Percentiles rank a stretch among this genome's conserved stretches.
Conservation (phyloP, 805 yeast species). For the Blastobotrys chiropterorum region DNA sequence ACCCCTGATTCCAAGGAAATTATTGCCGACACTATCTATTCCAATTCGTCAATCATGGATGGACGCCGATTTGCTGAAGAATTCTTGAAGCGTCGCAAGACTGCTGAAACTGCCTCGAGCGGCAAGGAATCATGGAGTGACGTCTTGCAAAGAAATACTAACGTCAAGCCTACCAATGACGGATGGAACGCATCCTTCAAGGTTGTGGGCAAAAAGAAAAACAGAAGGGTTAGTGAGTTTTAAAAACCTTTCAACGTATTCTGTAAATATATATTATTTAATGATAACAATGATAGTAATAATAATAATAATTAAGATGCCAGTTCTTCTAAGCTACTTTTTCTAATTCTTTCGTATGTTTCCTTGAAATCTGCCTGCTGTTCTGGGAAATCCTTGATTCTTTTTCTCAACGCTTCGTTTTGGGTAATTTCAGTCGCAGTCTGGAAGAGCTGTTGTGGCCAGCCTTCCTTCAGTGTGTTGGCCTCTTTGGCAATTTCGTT, state of each 20-base stretch:
- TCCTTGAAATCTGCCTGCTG: constrained; percentile 20
- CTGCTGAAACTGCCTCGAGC: constrained; percentile 45
- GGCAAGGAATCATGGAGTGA: constrained; percentile 59
- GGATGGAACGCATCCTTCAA: constrained; percentile 43
- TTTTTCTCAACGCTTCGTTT: constrained; percentile 83
- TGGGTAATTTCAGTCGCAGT: constrained; percentile 84
- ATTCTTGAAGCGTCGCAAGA: constrained; percentile 69
- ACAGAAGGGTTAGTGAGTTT: constrained; percentile 25
- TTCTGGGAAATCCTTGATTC: constrained; percentile 37
- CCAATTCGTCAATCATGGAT: constrained; percentile 84
- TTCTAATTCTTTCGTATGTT: constrained; percentile 14
- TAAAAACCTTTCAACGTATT: not conserved
- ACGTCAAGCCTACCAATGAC: constrained; percentile 22
- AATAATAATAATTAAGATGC: not conserved
- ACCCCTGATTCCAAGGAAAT: constrained; percentile 71
- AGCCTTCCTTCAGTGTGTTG: constrained; percentile 63
- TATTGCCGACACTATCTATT: constrained; percentile 86
- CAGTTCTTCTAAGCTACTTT: constrained; percentile 13
- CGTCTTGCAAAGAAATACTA: constrained; percentile 44
- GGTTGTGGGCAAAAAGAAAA: constrained; percentile 59
- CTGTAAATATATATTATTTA: constrained; percentile 2
- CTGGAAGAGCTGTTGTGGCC: constrained; percentile 73
- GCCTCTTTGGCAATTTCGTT: constrained; percentile 72
- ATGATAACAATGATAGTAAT: not conserved
- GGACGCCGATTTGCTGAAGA: constrained; percentile 93